These are phyloP conservation scores for Auricularia auricula-judae DNA, from an alignment of 768 basidiomycete species.

Conservation along the genomic window DNA sequence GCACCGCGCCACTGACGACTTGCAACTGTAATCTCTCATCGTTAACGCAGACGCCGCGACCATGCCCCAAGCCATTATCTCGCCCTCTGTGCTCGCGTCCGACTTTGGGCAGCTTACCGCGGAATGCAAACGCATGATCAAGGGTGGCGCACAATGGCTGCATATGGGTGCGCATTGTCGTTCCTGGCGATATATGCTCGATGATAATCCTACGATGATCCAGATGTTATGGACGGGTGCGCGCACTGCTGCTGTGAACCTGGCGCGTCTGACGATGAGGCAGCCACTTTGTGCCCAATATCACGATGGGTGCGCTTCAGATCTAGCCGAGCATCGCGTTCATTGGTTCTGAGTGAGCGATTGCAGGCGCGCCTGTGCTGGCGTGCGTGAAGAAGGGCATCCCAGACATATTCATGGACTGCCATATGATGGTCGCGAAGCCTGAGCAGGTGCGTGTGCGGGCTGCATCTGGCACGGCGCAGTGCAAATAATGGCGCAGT, in stretches of 20 bases:
- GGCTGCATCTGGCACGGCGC: background rate
- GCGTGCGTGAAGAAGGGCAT: conserved; percentile 75
- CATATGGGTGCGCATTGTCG: conserved; percentile 68
- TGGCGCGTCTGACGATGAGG: background rate
- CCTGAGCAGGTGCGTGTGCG: conserved; percentile 61
- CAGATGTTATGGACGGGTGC: conserved; percentile 98
- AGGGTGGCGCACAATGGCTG: conserved; percentile 91
- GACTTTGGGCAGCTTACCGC: conserved; percentile 92
- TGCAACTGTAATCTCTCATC: background rate
- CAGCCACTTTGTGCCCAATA: conserved; percentile 97
- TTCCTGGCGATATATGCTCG: background rate
- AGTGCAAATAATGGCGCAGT: conserved; percentile 36
- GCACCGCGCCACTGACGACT: background rate
- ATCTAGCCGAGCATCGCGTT: background rate
- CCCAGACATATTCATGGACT: conserved; percentile 98
- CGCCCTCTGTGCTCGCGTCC: conserved; percentile 92
- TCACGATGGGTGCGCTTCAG: conserved; percentile 73
- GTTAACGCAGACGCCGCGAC: background rate
- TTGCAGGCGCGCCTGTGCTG: conserved; percentile 74
- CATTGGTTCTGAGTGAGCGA: background rate
- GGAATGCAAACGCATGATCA: conserved; percentile 96
- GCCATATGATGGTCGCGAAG: conserved; percentile 98
- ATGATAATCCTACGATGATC: background rate
- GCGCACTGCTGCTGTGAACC: conserved; percentile 10
- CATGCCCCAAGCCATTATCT: conserved; percentile 88